Evolutionary conservation across 495 filamentous ascomycete genomes (phyloP), one percentile per base, ranked within the genome.

Genomic region (Amorphotheca resinae): DNA sequence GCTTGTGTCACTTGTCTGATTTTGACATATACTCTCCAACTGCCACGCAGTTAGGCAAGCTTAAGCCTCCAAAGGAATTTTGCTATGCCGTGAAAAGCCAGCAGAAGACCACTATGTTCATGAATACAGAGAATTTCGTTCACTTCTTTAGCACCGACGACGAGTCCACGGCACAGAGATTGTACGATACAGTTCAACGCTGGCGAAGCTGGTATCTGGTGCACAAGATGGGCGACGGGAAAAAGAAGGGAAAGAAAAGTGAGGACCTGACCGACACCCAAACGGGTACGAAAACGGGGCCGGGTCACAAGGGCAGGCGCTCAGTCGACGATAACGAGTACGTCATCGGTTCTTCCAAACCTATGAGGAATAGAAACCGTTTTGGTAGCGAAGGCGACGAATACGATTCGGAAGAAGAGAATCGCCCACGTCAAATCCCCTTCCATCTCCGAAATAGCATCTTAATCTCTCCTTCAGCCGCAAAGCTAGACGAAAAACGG

Each of bases 31-130:
- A 94, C 60, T 73, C 68, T 6, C 80, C 84, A 8, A 80, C 73
- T 2, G 67, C 76, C 30, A 70, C 73, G 11, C 74, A 82, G 26
- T 62, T 75, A 41, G 60, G 64, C 23, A 73, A 74, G 30, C 62
- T 88, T 43, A 82, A 74, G 49, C 79, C 82, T 1, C 84, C 84
- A 0, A 88, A 85, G 52, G 80, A 77, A 53, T 66, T 79, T 42
- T 94, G 85, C 59, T 88, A 80, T 54, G 88, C 85, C 2, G 70
- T 98, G 50, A 95, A 94, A 58, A 93, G 85, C 48, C 91, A 95
- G 59, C 80, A 96, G 56, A 95, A 93, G 52, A 79, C 80, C 4
- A 80, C 71, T 25, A 77, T 94, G 55, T 98, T 96, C 53, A 56
- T 84, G 26, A 79, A 77, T 25, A 82, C 79, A 0, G 76, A 83